These are phyloP conservation scores for Diplocarpon rosae DNA, from an alignment of 2,329 filamentous ascomycete genomes.

Conservation along the genomic window DNA sequence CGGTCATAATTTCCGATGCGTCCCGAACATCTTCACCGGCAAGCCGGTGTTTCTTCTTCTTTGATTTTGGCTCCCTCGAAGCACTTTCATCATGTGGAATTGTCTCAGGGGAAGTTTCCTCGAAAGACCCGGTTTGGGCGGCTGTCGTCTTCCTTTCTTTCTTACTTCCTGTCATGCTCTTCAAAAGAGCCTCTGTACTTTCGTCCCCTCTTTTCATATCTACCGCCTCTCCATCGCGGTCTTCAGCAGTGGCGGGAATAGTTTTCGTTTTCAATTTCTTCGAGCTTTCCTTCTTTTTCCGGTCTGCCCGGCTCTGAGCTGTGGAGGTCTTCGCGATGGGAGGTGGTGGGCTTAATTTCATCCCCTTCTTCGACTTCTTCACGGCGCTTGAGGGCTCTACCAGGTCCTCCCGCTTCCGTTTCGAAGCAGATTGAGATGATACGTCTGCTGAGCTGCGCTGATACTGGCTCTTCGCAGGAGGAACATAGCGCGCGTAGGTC, in stretches of 20 bases:
- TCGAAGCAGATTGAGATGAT: background rate
- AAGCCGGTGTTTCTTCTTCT: constrained; percentile 6
- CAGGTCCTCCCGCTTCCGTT: constrained; percentile 1
- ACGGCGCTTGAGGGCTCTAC: background rate
- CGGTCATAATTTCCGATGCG: background rate
- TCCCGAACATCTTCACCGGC: background rate
- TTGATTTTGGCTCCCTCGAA: constrained; percentile 8
- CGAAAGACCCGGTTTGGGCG: too few relatives aligned
- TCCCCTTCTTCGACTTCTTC: constrained; percentile 9
- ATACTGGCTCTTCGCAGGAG: constrained; percentile 17
- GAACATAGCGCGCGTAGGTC: constrained; percentile 25
- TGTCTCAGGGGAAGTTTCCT: too few relatives aligned
- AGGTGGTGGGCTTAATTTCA: background rate
- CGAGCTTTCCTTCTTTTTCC: too few relatives aligned
- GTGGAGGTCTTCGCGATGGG: background rate
- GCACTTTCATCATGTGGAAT: background rate
- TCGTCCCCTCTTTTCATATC: too few relatives aligned
- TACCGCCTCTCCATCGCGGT: too few relatives aligned
- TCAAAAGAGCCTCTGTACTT: too few relatives aligned
- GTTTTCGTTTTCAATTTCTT: too few relatives aligned
- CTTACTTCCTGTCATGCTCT: too few relatives aligned
- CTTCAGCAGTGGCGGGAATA: too few relatives aligned
- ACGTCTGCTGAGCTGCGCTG: too few relatives aligned
- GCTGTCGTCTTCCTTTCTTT: too few relatives aligned
- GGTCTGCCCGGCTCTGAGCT: too few relatives aligned